A percentile compares a stretch with the other conserved stretches of the same genome.
These are phyloP conservation scores for Eurotiales sp. DNA, from an alignment of 2,329 filamentous ascomycete genomes.

Conservation along the genomic window DNA sequence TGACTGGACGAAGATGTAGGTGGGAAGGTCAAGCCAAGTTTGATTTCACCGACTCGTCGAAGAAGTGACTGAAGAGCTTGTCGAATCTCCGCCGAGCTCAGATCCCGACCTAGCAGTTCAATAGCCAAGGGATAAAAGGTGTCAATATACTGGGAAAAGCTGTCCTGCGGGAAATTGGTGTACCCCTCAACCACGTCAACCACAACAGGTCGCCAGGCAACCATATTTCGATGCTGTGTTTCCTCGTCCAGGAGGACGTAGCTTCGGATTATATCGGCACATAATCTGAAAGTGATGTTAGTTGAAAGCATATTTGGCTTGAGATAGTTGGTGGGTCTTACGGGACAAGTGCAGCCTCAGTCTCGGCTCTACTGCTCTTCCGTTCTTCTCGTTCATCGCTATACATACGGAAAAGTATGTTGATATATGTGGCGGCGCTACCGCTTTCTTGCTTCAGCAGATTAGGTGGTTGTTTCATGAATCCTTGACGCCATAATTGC, in stretches of 20 bases:
- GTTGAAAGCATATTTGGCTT: background rate
- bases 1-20: constrained; percentile 17
- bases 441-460: constrained; percentile 95
- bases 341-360: constrained; percentile 87
- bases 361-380: constrained; percentile 72
- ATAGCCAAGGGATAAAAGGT: constrained; percentile 85
- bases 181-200: constrained; percentile 96
- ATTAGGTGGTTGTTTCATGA: constrained; percentile 99
- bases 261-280: constrained; percentile 84
- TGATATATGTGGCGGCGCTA: constrained; percentile 88
- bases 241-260: constrained; percentile 90
- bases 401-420: constrained; percentile 96
- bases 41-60: constrained; percentile 76
- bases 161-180: constrained; percentile 71
- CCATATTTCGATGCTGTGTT: constrained; percentile 92
- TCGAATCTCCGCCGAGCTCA: constrained; percentile 70
- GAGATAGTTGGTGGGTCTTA: constrained; percentile 32
- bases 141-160: constrained; percentile 74
- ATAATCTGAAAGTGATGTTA: constrained; percentile 52
- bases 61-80: constrained; percentile 73
- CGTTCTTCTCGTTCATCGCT: constrained; percentile 82
- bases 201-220: constrained; percentile 95
- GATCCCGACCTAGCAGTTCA: constrained; percentile 76
- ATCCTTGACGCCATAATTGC: constrained; percentile 92
- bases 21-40: constrained; percentile 46